These are phyloP conservation scores for Fusarium scirpi DNA, from an alignment of 2,329 filamentous ascomycete genomes.

Conservation along the genomic window DNA sequence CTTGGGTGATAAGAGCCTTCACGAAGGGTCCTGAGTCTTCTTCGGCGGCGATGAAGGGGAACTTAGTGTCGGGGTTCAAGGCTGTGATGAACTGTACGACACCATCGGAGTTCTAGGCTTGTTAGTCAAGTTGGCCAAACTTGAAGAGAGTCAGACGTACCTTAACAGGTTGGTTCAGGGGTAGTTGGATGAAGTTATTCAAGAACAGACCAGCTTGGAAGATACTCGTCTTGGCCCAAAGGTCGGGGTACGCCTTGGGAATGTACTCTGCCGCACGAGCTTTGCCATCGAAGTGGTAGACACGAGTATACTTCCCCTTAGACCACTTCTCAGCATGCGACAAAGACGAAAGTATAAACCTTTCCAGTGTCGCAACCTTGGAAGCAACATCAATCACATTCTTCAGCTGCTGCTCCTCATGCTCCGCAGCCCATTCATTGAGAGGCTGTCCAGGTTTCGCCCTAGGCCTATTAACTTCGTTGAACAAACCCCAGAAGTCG, in stretches of 20 bases:
- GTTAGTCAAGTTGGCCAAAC: neutral
- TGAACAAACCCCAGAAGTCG: conserved; percentile 45
- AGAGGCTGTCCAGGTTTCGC: conserved; percentile 28
- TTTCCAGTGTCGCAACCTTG: conserved; percentile 49
- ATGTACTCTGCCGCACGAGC: conserved; percentile 50
- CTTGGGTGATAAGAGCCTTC: conserved; percentile 36
- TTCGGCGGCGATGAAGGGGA: conserved; percentile 44
- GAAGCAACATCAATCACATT: conserved; percentile 54
- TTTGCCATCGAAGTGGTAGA: conserved; percentile 59
- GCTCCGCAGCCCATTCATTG: conserved; percentile 39
- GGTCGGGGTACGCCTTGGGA: conserved; percentile 19
- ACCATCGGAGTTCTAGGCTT: conserved; percentile 27
- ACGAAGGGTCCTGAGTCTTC: conserved; percentile 44
- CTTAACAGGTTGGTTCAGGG: conserved; percentile 18
- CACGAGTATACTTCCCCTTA: conserved; percentile 55
- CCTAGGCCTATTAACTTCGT: conserved; percentile 18
- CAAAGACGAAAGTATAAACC: conserved; percentile 55
- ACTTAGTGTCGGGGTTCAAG: conserved; percentile 27
- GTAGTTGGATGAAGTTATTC: conserved; percentile 15
- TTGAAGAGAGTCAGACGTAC: neutral
- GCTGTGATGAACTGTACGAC: conserved; percentile 34
- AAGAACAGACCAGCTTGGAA: conserved; percentile 37
- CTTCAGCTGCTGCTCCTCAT: conserved; percentile 53
- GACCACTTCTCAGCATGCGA: conserved; percentile 53
- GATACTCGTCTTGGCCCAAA: conserved; percentile 43